These are phyloP conservation scores for Polysphondylium violaceum DNA, from an alignment of 78 protist species.

Conservation along the genomic window DNA sequence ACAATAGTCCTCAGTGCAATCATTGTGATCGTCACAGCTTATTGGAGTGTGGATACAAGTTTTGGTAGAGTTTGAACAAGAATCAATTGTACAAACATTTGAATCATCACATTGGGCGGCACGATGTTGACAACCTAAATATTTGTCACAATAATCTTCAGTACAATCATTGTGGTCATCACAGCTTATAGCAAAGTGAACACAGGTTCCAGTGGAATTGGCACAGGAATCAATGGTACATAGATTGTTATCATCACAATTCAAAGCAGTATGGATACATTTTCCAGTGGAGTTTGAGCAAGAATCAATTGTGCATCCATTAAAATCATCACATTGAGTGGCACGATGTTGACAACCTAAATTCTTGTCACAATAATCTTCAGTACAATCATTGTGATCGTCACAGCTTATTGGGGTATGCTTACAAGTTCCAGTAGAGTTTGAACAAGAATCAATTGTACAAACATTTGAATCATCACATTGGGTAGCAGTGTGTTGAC, in stretches of 20 bases:
- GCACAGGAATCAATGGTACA: constrained; percentile 30
- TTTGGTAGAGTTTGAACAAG: neutral
- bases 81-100: neutral
- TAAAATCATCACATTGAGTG: constrained; percentile 28
- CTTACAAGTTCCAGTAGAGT: constrained; percentile 11
- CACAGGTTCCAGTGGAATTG: neutral
- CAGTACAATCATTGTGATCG: constrained; percentile 22
- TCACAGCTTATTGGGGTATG: constrained; percentile 29
- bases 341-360: constrained; percentile 42
- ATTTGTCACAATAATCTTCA: constrained; percentile 6
- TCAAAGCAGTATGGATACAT: constrained; percentile 32
- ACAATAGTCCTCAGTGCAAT: constrained; percentile 30
- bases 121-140: neutral
- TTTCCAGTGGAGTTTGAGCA: constrained; percentile 15
- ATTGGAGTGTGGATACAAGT: constrained; percentile 44
- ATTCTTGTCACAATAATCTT: neutral
- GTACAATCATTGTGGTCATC: constrained; percentile 55
- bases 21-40: constrained; percentile 40
- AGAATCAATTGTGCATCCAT: constrained; percentile 26
- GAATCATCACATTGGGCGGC: constrained; percentile 5
- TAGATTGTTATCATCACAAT: constrained; percentile 36
- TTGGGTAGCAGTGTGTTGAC: neutral
- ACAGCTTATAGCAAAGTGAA: neutral
- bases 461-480: constrained; percentile 53
- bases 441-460: constrained; percentile 24